Percentiles rank a stretch among this genome's conserved stretches.
These are phyloP conservation scores for Prunus salicina DNA, from an alignment of 306 rosid species.

Conservation along the genomic window DNA sequence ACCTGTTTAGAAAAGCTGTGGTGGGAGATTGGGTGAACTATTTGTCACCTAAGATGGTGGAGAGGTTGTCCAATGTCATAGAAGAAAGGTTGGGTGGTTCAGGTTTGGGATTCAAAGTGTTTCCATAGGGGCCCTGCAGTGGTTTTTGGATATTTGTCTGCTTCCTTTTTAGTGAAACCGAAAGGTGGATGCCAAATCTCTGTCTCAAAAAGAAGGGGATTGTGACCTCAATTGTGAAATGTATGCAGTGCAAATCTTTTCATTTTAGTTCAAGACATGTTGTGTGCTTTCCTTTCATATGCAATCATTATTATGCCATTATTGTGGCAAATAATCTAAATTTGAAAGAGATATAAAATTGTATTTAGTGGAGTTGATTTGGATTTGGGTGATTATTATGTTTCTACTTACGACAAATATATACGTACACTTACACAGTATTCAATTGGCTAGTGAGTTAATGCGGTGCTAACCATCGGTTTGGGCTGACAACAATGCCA, in stretches of 20 bases:
- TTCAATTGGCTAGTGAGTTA: no score
- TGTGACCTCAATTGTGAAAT: neutral
- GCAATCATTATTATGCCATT: neutral
- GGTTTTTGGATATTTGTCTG: neutral
- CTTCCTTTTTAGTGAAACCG: neutral
- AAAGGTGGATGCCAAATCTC: neutral
- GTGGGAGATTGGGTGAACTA: constrained; percentile 59
- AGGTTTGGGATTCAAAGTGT: neutral
- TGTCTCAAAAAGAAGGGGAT: neutral
- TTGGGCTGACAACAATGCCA: no score
- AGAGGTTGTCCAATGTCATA: constrained; percentile 37
- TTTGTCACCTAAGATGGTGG: constrained; percentile 42
- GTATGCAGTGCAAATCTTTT: neutral
- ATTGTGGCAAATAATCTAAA: neutral
- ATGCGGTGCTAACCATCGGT: no score
- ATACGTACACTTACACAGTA: no score
- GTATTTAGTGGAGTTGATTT: no score
- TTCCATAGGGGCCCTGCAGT: neutral
- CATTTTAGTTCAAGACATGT: neutral
- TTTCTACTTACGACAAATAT: no score
- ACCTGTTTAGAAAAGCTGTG: constrained; percentile 52
- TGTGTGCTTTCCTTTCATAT: no score
- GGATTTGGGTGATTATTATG: neutral
- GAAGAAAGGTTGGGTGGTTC: constrained; percentile 38
- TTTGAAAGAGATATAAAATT: neutral